Conservation (phyloP, 495 filamentous ascomycete genomes). For the Penicillium dipodomyicola region DNA sequence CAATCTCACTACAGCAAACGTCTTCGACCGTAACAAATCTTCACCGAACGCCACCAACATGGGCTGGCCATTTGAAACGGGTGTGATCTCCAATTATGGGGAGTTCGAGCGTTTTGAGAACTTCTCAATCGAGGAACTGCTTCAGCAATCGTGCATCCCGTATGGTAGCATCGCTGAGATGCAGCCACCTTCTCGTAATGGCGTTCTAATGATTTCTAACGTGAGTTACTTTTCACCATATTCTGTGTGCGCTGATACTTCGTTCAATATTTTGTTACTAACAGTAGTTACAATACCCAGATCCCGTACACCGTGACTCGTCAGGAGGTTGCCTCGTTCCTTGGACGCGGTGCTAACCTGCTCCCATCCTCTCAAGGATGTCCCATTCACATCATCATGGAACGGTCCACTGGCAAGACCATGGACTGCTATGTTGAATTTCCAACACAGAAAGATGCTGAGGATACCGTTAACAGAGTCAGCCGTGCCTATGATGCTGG, state of each 20-base stretch:
- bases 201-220: constrained; percentile 50
- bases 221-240: constrained; percentile 30
- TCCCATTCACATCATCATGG: constrained; percentile 81
- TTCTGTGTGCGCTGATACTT: background rate
- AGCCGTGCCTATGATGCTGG: constrained; percentile 45
- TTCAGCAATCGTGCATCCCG: background rate
- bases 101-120: background rate
- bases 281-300: constrained; percentile 32
- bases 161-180: constrained; percentile 20
- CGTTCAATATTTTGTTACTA: background rate
- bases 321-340: constrained; percentile 63
- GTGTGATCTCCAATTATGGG: background rate
- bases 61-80: background rate
- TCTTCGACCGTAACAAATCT: background rate
- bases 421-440: constrained; percentile 76
- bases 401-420: constrained; percentile 72
- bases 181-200: constrained; percentile 26
- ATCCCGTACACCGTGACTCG: constrained; percentile 68
- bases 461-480: constrained; percentile 35
- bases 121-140: background rate
- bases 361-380: constrained; percentile 39
- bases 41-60: background rate
- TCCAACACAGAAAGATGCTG: constrained; percentile 50
- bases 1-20: background rate
- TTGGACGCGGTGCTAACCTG: constrained; percentile 59